phyloP scores from a whole-genome alignment of 2,329 filamentous ascomycete species.

The Pezicula rhizophila region DNA sequence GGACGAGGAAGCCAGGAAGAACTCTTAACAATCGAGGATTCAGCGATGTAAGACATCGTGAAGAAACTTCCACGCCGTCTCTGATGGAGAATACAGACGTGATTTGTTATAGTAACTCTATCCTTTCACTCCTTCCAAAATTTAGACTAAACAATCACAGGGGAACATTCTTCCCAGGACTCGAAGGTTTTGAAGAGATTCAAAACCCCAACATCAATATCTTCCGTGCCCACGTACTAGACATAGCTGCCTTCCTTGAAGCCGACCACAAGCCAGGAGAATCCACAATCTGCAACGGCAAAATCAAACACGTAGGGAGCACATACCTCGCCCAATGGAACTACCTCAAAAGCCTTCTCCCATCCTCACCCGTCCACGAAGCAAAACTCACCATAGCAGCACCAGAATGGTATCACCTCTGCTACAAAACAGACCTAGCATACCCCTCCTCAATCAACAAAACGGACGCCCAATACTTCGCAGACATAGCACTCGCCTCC shows the following conservation, averaged over 20 bases:
- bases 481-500: constrained; percentile 46
- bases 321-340: constrained; percentile 50
- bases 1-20: constrained; percentile 36
- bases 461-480: constrained; percentile 46
- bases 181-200: constrained; percentile 23
- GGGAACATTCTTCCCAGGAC: constrained; percentile 22
- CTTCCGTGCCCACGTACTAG: constrained; percentile 33
- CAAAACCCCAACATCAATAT: constrained; percentile 27
- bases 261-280: constrained; percentile 39
- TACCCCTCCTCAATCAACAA: constrained; percentile 44
- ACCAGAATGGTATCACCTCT: constrained; percentile 64
- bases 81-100: constrained; percentile 50
- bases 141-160: constrained; percentile 38
- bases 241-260: constrained; percentile 35
- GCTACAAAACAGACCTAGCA: constrained; percentile 46
- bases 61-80: constrained; percentile 49
- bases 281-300: constrained; percentile 38
- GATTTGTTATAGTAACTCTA: constrained; percentile 1
- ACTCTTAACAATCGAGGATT: constrained; percentile 46
- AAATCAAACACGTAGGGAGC: constrained; percentile 40
- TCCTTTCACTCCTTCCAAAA: constrained; percentile 13
- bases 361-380: constrained; percentile 55
- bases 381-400: constrained; percentile 64
- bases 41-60: constrained; percentile 52
- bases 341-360: constrained; percentile 51